A percentile compares a stretch with the other conserved stretches of the same genome.
These are phyloP conservation scores for Blumeria graminis DNA, from an alignment of 2,329 filamentous ascomycete genomes.

Conservation along the genomic window DNA sequence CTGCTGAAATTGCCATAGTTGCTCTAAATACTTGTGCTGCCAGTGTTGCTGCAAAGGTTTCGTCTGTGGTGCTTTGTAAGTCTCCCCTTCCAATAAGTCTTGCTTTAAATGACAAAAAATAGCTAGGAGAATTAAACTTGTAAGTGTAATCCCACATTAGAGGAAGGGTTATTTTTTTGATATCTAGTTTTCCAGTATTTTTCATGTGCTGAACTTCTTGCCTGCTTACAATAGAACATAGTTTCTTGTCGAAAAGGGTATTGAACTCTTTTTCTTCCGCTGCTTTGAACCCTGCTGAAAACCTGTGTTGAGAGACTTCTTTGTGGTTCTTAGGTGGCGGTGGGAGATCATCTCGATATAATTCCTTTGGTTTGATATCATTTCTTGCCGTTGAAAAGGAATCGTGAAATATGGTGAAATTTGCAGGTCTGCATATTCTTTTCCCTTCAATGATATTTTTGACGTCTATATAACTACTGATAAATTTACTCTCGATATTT, in stretches of 20 bases:
- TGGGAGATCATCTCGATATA: not conserved
- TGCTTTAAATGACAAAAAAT: constrained; percentile 8
- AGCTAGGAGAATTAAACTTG: constrained; percentile 10
- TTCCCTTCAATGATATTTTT: not conserved
- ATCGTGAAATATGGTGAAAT: too few relatives aligned
- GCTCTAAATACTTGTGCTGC: not conserved
- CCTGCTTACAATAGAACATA: not conserved
- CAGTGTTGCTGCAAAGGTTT: not conserved
- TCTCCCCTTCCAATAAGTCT: constrained; percentile 9
- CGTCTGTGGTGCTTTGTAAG: constrained; percentile 3
- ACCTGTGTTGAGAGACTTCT: not conserved
- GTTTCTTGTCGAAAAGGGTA: not conserved
- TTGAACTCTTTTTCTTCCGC: not conserved
- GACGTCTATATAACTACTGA: not conserved
- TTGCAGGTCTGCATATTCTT: too few relatives aligned
- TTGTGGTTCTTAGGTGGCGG: not conserved
- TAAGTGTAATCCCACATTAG: constrained; percentile 10
- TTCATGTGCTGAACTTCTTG: too few relatives aligned
- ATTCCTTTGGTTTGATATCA: not conserved
- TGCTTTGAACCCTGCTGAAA: not conserved
- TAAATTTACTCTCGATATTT: not conserved
- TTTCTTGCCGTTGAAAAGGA: not conserved
- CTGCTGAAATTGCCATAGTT: not conserved
- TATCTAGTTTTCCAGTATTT: not conserved
- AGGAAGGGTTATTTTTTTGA: not conserved